phyloP scores from a whole-genome alignment of 129 eudicot species.

The Sambucus nigra region DNA sequence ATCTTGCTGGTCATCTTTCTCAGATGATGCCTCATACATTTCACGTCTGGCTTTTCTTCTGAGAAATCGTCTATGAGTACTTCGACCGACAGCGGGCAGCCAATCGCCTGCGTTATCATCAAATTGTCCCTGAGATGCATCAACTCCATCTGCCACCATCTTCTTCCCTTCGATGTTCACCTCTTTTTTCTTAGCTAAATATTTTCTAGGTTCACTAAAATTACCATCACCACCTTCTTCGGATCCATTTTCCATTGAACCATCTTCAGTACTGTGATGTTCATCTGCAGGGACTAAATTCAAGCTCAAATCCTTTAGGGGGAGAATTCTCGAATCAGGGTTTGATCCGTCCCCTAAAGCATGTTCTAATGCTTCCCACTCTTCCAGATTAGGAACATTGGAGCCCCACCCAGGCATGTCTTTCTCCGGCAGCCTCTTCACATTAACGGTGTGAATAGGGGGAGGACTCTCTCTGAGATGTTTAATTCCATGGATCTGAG shows the following conservation, averaged over 20 bases:
- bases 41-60: constrained; percentile 91
- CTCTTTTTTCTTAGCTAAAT: constrained; percentile 54
- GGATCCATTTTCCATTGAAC: constrained; percentile 34
- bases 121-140: constrained; percentile 79
- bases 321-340: constrained; percentile 62
- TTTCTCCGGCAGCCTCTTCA: constrained; percentile 85
- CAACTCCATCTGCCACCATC: constrained; percentile 80
- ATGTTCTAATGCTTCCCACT: constrained; percentile 90
- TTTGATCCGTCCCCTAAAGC: constrained; percentile 39
- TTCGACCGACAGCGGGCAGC: constrained; percentile 93
- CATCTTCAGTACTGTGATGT: constrained; percentile 27
- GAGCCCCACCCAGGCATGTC: constrained; percentile 98
- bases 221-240: constrained; percentile 33
- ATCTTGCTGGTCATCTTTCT: constrained; percentile 34
- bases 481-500: constrained; percentile 75
- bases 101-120: constrained; percentile 65
- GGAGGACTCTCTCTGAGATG: constrained; percentile 87
- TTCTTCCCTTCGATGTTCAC: constrained; percentile 67
- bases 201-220: constrained; percentile 27
- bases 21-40: constrained; percentile 35
- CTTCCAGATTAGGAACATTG: constrained; percentile 82
- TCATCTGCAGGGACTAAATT: constrained; percentile 35
- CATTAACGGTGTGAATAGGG: constrained; percentile 66
- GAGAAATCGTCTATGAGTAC: constrained; percentile 80
- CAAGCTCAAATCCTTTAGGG: constrained; percentile 66